phyloP scores from a whole-genome alignment of 108 stramenopile species.

The Asterionellopsis glacialis region DNA sequence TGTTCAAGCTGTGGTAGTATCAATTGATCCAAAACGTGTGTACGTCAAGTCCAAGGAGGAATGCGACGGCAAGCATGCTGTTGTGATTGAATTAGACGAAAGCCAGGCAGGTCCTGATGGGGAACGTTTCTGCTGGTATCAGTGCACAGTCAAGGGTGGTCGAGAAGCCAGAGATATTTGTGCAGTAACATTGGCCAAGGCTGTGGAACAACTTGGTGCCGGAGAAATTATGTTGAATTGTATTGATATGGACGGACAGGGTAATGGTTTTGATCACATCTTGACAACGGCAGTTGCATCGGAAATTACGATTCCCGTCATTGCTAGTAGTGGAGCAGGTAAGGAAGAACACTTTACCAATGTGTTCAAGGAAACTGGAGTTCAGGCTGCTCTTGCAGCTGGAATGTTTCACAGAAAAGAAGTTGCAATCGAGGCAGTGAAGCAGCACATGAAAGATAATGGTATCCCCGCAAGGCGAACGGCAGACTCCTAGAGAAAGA shows the following conservation, averaged over 20 bases:
- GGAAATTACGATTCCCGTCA: constrained; percentile 94
- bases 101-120: constrained; percentile 72
- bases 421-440: constrained; percentile 90
- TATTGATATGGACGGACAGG: constrained; percentile 98
- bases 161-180: constrained; percentile 90
- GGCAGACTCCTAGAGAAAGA: neutral
- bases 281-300: constrained; percentile 87
- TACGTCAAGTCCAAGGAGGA: constrained; percentile 66
- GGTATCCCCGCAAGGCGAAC: constrained; percentile 55
- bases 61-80: constrained; percentile 39
- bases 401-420: constrained; percentile 98
- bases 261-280: constrained; percentile 90
- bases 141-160: constrained; percentile 97
- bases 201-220: constrained; percentile 87
- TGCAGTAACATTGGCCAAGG: constrained; percentile 85
- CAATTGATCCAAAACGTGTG: constrained; percentile 95
- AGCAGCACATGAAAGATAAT: constrained; percentile 60
- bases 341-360: constrained; percentile 86
- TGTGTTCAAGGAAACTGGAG: constrained; percentile 84
- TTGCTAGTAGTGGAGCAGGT: constrained; percentile 97
- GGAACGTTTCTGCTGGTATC: constrained; percentile 93
- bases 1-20: constrained; percentile 97
- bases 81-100: constrained; percentile 62
- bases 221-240: constrained; percentile 99
- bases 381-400: constrained; percentile 95